phyloP scores from a whole-genome alignment of 2,329 filamentous ascomycete species.

The Fusarium gaditjirri region DNA sequence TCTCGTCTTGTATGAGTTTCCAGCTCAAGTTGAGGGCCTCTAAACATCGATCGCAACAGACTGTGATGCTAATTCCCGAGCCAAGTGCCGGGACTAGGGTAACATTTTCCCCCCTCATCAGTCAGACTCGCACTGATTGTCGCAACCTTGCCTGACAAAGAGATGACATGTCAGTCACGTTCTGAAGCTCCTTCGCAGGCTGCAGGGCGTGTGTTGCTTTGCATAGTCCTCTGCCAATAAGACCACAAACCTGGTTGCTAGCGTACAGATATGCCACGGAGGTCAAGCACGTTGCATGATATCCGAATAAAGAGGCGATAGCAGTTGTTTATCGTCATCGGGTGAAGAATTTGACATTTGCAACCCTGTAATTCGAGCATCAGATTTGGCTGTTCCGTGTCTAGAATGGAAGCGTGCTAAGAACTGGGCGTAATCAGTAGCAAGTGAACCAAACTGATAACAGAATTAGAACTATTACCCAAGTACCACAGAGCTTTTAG shows the following conservation, averaged over 20 bases:
- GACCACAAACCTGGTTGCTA: not conserved
- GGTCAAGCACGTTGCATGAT: not conserved
- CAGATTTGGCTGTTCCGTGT: not conserved
- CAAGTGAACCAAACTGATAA: not conserved
- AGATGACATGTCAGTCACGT: not conserved
- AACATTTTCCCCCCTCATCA: not conserved
- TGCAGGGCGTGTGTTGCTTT: not conserved
- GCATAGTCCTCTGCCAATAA: not conserved
- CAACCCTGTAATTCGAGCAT: rapidly evolving
- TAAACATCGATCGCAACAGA: not conserved
- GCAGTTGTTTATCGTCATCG: not conserved
- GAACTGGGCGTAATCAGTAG: not conserved
- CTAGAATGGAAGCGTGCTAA: not conserved
- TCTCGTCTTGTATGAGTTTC: not conserved
- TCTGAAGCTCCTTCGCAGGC: too few relatives aligned
- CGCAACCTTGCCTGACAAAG: not conserved
- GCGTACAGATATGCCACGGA: not conserved
- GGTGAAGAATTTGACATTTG: too few relatives aligned
- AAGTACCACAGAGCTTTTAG: not conserved
- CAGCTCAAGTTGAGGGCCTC: not conserved
- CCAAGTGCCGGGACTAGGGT: not conserved
- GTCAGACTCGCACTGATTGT: not conserved
- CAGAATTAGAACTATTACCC: rapidly evolving
- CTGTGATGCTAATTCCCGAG: slow-evolving; percentile 1
- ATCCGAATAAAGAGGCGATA: not conserved